Percentiles rank a stretch among this genome's conserved stretches.
Conservation (phyloP, 495 filamentous ascomycete species). For the Lepidopterella palustris region DNA sequence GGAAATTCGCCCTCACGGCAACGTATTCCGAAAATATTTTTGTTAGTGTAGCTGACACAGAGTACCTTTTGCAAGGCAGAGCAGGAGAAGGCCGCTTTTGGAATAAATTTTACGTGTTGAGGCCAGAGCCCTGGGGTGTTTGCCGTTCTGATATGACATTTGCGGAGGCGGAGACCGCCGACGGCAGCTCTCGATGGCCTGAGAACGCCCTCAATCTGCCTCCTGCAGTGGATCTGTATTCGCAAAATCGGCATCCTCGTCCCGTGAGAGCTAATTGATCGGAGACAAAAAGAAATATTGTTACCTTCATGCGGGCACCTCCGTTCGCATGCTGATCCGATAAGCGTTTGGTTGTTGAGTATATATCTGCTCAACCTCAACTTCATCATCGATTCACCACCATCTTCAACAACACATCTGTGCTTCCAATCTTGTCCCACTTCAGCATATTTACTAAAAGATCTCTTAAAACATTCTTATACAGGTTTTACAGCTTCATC, state of each 20-base stretch:
- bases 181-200: constrained; percentile 8
- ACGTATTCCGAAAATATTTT: neutral
- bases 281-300: neutral
- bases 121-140: neutral
- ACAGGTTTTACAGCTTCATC: neutral
- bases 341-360: neutral
- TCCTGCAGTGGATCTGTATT: constrained; percentile 2
- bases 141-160: neutral
- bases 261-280: neutral
- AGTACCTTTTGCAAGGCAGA: neutral
- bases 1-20: neutral
- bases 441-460: neutral
- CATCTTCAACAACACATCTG: neutral
- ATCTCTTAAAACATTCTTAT: neutral
- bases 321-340: constrained; percentile 1
- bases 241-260: neutral
- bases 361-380: neutral
- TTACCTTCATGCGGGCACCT: neutral
- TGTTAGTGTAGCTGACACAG: neutral
- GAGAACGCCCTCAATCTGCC: neutral
- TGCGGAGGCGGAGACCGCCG: constrained; percentile 18
- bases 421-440: neutral
- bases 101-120: neutral
- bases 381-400: neutral
- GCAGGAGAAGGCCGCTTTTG: neutral